Evolutionary conservation across 371 early-diverging fungal species (phyloP), one percentile per base, ranked within the genome.

Genomic region (Haplosporangium sp.): DNA sequence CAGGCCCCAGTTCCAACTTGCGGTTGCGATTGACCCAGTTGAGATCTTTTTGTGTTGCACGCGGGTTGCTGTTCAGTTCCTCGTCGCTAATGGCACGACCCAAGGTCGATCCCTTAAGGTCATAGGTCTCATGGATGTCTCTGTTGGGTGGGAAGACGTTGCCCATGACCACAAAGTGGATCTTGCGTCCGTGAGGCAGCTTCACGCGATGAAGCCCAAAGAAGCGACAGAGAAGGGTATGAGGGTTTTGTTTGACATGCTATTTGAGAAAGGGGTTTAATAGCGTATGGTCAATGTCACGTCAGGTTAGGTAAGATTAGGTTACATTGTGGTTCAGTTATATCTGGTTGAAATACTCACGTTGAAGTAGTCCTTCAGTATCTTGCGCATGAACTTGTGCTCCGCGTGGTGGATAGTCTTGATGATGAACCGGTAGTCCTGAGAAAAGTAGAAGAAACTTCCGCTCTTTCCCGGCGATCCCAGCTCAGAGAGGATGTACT

Each of bases 121-220:
- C 99, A 69, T 93, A 99, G 36, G 92, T 93, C 74, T 94, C 93
- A 74, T 99, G 98, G 43, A 99, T 95, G 82, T 98, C 97, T 76
- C 94, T 93, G 86, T 95, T 94, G 13, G 97, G 91, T 5, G 99
- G 98, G 80, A 97, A 93, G 16, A 98, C 94, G 74, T 99, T 99
- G 61, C 95, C 96, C 99, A 99, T 99, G 42, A 99, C 97, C 13
- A 99, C 95, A 84, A 99, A 99, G 81, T 98, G 97, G 45, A 98
- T 95, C 82, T 97, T 97, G 50, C 90, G 85, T 42, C 94, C 92
- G 51, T 91, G 93, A 10, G 98, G 97, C 55, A 96, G 83, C 84
- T 97, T 97, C 67, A 98, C 95, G 47, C 99, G 92, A 79, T 98
- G 98, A 29, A 99, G 82, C 9, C 98, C 98, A 81, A 95, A 97